Evolutionary conservation across 2,329 filamentous ascomycete genomes (phyloP), one percentile per base, ranked within the genome.

Genomic region (Gnomoniopsis sp.): DNA sequence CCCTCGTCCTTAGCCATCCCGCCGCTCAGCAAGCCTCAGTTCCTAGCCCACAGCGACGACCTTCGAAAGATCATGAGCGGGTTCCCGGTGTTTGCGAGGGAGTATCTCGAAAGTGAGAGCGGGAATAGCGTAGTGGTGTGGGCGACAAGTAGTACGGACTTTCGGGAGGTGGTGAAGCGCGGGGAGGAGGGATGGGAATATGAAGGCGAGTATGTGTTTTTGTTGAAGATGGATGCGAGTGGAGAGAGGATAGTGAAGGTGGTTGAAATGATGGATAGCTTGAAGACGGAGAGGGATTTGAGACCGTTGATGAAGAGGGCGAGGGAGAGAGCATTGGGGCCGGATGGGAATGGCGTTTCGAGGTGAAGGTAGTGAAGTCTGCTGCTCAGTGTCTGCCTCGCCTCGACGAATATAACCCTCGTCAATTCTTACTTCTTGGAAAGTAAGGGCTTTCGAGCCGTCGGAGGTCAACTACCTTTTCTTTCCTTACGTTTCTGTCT

Each of bases 251-350:
- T 58, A n/a, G 26, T 33, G 43, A 44, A 48, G 36, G 52, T 44
- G 4, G 44, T 58, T 15, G 58, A 54, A 58, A 61, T 62, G 15
- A 12, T 61, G 23, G 61, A 62, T 22, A 61, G 58, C 23, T 52
- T 55, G 44, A 55, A 23, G 26, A 52, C 59, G 19, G 47, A 47
- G 7, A 33, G 48, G 6, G 36, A 7, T 22, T 11, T 54, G 26
- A 11, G 46, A 21, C 44, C 33, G 1, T 21, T 55, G 48, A 49
- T 61, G 23, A 48, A 7, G 52, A 38, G 33, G 23, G 55, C 51
- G 22, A 54, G 52, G 22, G 50, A 58, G 47, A 54, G 56, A 46
- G 3, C 50, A 50, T 21, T 22, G 23, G 23, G 15, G 33, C 19
- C 17, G 30, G 12, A 41, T 15, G 36, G 12, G 43, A 44, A 26